A percentile compares a stretch with the other conserved stretches of the same genome.
Evolutionary conservation across 139 green algal species (phyloP).

Genomic region (Closterium sp.): DNA sequence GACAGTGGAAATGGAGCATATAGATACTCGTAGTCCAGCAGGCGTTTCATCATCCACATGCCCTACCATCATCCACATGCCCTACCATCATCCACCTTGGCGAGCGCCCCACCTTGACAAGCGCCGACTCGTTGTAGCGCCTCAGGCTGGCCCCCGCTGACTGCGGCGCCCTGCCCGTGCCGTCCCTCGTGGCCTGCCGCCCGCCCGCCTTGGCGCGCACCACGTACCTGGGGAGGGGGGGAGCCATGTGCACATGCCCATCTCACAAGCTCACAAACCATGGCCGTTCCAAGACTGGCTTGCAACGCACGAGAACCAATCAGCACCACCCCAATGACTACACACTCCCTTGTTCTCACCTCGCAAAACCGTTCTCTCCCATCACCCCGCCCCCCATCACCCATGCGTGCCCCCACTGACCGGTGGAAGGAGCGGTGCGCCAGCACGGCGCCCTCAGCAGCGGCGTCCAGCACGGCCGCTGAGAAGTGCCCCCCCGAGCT

Average conservation of each 20-base stretch:
- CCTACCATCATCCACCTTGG: too few relatives aligned
- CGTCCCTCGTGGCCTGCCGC: slow-evolving; percentile 84
- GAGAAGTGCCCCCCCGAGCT: slow-evolving; percentile 30
- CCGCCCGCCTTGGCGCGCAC: slow-evolving; percentile 85
- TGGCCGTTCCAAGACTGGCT: too few relatives aligned
- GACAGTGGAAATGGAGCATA: neutral
- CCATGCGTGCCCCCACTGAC: neutral
- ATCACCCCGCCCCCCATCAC: neutral
- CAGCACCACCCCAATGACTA: neutral
- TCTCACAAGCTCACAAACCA: too few relatives aligned
- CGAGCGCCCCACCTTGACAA: slow-evolving; percentile 54
- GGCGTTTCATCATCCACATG: neutral
- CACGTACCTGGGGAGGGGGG: slow-evolving; percentile 65
- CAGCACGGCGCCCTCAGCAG: neutral
- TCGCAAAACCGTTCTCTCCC: neutral
- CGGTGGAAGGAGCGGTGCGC: slow-evolving; percentile 36
- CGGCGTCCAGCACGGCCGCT: slow-evolving; percentile 22
- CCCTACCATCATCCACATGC: too few relatives aligned
- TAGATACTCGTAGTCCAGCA: neutral
- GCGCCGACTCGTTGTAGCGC: slow-evolving; percentile 81
- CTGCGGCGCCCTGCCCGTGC: slow-evolving; percentile 73
- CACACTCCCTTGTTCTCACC: neutral
- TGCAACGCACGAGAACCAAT: neutral
- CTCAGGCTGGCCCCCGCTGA: slow-evolving; percentile 80
- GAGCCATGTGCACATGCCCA: neutral